Evolutionary conservation across 345 rosid species (phyloP), one percentile per base, ranked within the genome.

Genomic region (Lagerstroemia speciosa): DNA sequence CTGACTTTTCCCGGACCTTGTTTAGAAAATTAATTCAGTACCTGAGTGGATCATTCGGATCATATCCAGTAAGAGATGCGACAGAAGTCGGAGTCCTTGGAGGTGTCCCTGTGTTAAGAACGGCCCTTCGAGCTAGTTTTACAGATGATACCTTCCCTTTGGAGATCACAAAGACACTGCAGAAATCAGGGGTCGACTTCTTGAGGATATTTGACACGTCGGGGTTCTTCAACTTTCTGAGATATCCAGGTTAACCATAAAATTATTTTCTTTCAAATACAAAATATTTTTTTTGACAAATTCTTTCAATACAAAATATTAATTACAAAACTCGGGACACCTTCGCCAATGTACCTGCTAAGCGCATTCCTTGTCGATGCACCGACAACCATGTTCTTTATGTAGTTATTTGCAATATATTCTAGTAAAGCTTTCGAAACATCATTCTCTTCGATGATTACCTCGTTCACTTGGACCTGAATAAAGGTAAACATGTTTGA

Each of bases 111-210:
- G 82, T 74, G 73, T 80, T 83, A 16, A 82, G 75, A 62, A 78
- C 78, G 30, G 75, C 72, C 31, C 90, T 79, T 26, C 79, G 90
- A 14, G 97, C 90, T 11, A 82, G 71, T 62, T 80, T 66, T 6
- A 77, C 73, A 4, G 92, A 73, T 10, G 75, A 50, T 26, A 86
- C 69, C 81, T 87, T 93, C 71, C 98, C 97, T 76, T 90, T 90
- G n/a, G 85, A 72, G 72, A 93, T 87, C 16, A 93, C 87, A 50
- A 81, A 90, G 6, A 89, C 79, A 29, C 89, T 84, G 77, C 97
- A 93, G 68, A 86, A 89, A 38, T 86, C 92, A 5, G 92, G 98
- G 0, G 87, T 80, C 19, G 76, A 66, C 77, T 85, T 93, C 68
- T 84, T 70, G 32, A 89, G 15, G 17, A 64, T 67, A 46, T 83